Evolutionary conservation across 1,284 basidiomycete species (phyloP).

Genomic region (Heimioporus punctisporus): DNA sequence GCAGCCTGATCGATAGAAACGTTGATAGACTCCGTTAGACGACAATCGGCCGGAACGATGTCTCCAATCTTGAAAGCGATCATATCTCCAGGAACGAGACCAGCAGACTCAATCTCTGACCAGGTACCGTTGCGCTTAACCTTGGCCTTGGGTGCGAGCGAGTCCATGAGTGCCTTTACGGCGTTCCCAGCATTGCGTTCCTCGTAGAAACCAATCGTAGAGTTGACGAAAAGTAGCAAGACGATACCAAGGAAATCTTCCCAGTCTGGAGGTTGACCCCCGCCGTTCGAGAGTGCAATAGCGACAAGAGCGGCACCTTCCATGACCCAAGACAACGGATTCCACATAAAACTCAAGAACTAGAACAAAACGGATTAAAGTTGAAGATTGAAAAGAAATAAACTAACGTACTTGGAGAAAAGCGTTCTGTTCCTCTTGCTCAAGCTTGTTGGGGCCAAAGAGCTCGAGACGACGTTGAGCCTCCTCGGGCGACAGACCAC

Average conservation of each 20-base stretch:
- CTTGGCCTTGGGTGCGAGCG: constrained; percentile 96
- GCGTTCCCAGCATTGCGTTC: constrained; percentile 98
- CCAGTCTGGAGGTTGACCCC: constrained; percentile 90
- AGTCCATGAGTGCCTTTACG: constrained; percentile 99
- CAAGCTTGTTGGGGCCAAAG: constrained; percentile 97
- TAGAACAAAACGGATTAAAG: constrained; percentile 33
- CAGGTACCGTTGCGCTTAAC: constrained; percentile 85
- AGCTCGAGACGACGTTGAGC: constrained; percentile 87
- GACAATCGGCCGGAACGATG: constrained; percentile 95
- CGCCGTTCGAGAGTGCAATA: constrained; percentile 96
- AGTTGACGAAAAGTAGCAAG: constrained; percentile 93
- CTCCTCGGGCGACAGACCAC: constrained; percentile 80
- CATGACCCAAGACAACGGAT: constrained; percentile 99
- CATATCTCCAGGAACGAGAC: constrained; percentile 94
- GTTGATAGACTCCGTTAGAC: constrained; percentile 94
- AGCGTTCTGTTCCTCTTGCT: constrained; percentile 87
- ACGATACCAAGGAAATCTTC: constrained; percentile 98
- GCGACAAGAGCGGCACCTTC: constrained; percentile 97
- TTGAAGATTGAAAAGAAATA: background rate
- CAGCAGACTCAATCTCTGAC: constrained; percentile 88
- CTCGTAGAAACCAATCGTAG: constrained; percentile 97
- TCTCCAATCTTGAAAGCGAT: constrained; percentile 98
- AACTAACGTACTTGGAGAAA: constrained; percentile 67
- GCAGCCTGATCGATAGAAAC: constrained; percentile 98
- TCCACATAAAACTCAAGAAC: constrained; percentile 99